These are phyloP conservation scores for Stemphylium vesicarium DNA, from an alignment of 2,329 filamentous ascomycete species.

Conservation along the genomic window DNA sequence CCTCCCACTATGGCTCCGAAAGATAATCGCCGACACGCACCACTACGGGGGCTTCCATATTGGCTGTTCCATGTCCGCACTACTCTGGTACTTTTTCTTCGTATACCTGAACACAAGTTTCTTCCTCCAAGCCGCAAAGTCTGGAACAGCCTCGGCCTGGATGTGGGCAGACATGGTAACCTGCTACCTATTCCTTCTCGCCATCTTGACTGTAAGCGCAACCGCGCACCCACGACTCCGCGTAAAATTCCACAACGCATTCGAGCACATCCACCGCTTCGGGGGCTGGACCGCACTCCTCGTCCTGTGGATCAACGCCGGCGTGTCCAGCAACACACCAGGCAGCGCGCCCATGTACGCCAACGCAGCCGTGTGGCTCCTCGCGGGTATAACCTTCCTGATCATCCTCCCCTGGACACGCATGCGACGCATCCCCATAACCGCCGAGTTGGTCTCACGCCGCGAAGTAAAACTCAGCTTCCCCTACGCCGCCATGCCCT, in stretches of 20 bases:
- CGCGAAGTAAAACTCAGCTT: conserved; percentile 73
- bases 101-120: conserved; percentile 38
- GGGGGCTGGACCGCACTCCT: conserved; percentile 39
- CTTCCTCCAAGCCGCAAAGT: conserved; percentile 15
- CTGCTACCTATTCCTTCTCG: conserved; percentile 19
- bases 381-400: conserved; percentile 67
- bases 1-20: conserved; percentile 34
- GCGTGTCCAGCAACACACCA: conserved; percentile 15
- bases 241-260: conserved; percentile 38
- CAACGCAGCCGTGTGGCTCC: conserved; percentile 65
- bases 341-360: conserved; percentile 4
- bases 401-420: conserved; percentile 76
- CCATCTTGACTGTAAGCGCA: conserved; percentile 33
- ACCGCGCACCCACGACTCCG: conserved; percentile 36
- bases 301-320: conserved; percentile 36
- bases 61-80: conserved; percentile 39
- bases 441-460: conserved; percentile 69
- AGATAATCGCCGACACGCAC: conserved; percentile 35
- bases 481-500: conserved; percentile 28
- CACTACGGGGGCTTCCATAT: conserved; percentile 46
- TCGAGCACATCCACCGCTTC: conserved; percentile 46
- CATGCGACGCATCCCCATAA: conserved; percentile 70
- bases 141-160: conserved; percentile 17
- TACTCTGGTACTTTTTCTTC: conserved; percentile 55
- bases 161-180: conserved; percentile 28